Base-by-base conservation (phyloP, 768 basidiomycete genomes). In the Daedaleopsis sinensis region DNA sequence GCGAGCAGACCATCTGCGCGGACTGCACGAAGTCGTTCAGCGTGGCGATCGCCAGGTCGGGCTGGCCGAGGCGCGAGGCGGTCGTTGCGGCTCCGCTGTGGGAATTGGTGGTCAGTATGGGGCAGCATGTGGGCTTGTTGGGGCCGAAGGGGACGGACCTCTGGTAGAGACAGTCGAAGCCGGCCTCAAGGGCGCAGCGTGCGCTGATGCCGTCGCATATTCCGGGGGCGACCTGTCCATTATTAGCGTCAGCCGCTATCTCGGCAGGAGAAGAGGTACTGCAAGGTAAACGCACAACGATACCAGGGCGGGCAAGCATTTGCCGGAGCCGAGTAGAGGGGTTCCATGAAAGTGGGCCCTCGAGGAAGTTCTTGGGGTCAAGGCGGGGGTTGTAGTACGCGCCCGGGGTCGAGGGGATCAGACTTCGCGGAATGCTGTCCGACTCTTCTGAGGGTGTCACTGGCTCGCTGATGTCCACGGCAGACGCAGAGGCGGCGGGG, bases 161-260 rank as follows among this genome's bases (percentile, higher is more conserved):
- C 74, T 91, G 90, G 71, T 92, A 93, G 58, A 91, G 63, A 65
- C 90, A 91, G 24, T 81, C 79, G 66, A 92, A 93, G 19, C 90
- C 90, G 39, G 89, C 88, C 74, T 93, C 90, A 8, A 92, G 73
- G 9, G 91, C 91, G 64, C 89, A 89, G 35, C 91, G 81, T 11
- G 90, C 89, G 67, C 88, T 90, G 68, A 93, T 91, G 52, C 89
- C 89, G 58, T 91, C 89, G 58, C 89, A 90, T 46, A 91, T 86
- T 46, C 89, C 89, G n/a, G 89, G 90, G 2, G 89, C 89, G 66
- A 89, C 73, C 88, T 90, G 47, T 23, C 18, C 39, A 24, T 23
- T 11, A 27, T 7, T 11, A 12, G 19, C 46, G 10, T 49, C 21
- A 49, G 47, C 23, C 23, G 13, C 21, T 21, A 21, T 27, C 21